These are phyloP conservation scores for Diaporthe eres DNA, from an alignment of 2,329 filamentous ascomycete species.

Conservation along the genomic window DNA sequence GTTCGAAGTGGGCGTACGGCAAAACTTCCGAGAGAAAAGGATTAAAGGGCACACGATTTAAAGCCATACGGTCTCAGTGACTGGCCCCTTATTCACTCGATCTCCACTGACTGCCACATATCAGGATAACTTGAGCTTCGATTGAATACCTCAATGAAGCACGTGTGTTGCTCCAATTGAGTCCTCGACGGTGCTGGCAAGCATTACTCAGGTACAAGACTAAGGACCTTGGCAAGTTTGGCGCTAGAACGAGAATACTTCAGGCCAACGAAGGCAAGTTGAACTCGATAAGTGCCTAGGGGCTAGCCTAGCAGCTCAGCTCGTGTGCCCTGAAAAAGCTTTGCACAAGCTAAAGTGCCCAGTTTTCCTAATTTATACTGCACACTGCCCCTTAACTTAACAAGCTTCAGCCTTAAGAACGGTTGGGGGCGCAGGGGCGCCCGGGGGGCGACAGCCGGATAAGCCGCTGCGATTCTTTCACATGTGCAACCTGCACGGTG, in stretches of 20 bases:
- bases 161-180: neutral
- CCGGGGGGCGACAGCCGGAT: neutral
- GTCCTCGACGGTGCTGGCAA: neutral
- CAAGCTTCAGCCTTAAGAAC: neutral
- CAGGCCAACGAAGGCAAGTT: neutral
- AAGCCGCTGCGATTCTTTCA: neutral
- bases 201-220: neutral
- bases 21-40: too few relatives aligned
- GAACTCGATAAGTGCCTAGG: neutral
- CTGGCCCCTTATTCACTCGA: too few relatives aligned
- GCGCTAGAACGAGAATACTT: neutral
- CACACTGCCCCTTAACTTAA: conserved; percentile 6
- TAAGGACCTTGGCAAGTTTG: neutral
- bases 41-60: too few relatives aligned
- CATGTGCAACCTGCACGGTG: neutral
- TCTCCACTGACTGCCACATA: too few relatives aligned
- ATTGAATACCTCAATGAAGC: neutral
- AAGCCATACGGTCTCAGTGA: too few relatives aligned
- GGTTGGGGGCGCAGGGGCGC: neutral
- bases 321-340: neutral
- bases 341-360: neutral
- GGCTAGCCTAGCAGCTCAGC: neutral
- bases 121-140: neutral
- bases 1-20: too few relatives aligned
- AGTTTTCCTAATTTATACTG: neutral